Evolutionary conservation across 2,329 filamentous ascomycete genomes (phyloP).

Genomic region (Hypoxylon sp.): DNA sequence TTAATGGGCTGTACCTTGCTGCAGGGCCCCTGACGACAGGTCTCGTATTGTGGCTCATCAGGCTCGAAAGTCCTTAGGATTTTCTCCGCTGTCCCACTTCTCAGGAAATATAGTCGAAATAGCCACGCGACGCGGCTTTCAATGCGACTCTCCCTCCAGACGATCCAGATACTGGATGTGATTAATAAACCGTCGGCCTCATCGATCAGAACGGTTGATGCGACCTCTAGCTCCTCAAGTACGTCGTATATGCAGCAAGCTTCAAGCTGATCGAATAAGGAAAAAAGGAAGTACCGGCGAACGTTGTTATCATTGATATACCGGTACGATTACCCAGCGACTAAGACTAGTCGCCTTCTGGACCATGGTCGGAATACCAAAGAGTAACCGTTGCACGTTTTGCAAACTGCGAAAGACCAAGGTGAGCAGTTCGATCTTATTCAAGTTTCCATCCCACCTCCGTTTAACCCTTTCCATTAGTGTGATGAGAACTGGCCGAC

Average conservation of each 20-base stretch:
- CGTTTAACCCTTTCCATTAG: constrained; percentile 38
- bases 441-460: neutral
- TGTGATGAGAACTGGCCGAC: constrained; percentile 52
- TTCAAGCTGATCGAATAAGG: constrained; percentile 10
- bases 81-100: neutral
- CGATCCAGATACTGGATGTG: constrained; percentile 17
- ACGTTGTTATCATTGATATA: constrained; percentile 7
- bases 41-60: constrained; percentile 34
- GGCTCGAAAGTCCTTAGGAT: constrained; percentile 14
- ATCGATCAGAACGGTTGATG: constrained; percentile 3
- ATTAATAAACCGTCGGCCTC: constrained; percentile 34
- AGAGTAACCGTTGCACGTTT: constrained; percentile 51
- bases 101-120: constrained; percentile 7
- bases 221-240: constrained; percentile 21
- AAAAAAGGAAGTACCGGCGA: constrained; percentile 1
- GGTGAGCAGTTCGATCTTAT: constrained; percentile 27
- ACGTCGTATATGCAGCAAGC: constrained; percentile 24
- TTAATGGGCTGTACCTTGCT: constrained; percentile 34
- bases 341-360: neutral
- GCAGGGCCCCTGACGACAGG: constrained; percentile 24
- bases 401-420: constrained; percentile 51
- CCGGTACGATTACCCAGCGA: constrained; percentile 5
- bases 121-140: constrained; percentile 23
- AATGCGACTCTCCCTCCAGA: constrained; percentile 11
- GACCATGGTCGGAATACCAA: constrained; percentile 50